phyloP scores from a whole-genome alignment of 768 basidiomycete genomes.

The Cystoderma amianthinum region DNA sequence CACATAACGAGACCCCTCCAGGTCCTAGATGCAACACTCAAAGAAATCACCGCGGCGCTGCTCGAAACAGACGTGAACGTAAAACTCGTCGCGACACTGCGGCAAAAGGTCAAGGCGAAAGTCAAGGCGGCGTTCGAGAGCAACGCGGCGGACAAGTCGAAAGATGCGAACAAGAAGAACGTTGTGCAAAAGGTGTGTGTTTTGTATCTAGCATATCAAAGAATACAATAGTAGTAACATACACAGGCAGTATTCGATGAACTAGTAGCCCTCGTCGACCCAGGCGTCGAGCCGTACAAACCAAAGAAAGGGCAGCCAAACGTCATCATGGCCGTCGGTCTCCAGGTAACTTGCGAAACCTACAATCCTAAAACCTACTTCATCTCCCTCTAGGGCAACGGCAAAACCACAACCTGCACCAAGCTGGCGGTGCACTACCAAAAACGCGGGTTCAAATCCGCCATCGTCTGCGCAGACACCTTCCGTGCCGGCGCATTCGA shows the following conservation, averaged over 20 bases:
- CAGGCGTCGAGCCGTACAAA: conserved; percentile 92
- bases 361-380: neutral
- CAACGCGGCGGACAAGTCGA: conserved; percentile 57
- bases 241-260: conserved; percentile 94
- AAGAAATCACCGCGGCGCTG: conserved; percentile 90
- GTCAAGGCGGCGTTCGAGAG: conserved; percentile 77
- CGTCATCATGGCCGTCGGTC: conserved; percentile 96
- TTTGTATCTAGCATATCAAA: neutral
- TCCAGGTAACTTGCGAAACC: conserved; percentile 87
- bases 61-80: conserved; percentile 98
- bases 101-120: conserved; percentile 86
- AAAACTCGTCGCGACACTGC: conserved; percentile 82
- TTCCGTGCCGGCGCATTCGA: conserved; percentile 99
- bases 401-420: conserved; percentile 99
- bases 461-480: conserved; percentile 97
- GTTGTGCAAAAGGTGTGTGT: conserved; percentile 80
- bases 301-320: conserved; percentile 93
- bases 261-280: conserved; percentile 90
- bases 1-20: conserved; percentile 21
- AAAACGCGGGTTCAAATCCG: conserved; percentile 92
- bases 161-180: conserved; percentile 78
- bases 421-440: conserved; percentile 98
- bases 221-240: neutral
- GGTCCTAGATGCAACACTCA: conserved; percentile 91
- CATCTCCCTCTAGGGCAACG: conserved; percentile 66